These are phyloP conservation scores for Phaeosphaeriaceae sp. DNA, from an alignment of 2,329 filamentous ascomycete species.

Conservation along the genomic window DNA sequence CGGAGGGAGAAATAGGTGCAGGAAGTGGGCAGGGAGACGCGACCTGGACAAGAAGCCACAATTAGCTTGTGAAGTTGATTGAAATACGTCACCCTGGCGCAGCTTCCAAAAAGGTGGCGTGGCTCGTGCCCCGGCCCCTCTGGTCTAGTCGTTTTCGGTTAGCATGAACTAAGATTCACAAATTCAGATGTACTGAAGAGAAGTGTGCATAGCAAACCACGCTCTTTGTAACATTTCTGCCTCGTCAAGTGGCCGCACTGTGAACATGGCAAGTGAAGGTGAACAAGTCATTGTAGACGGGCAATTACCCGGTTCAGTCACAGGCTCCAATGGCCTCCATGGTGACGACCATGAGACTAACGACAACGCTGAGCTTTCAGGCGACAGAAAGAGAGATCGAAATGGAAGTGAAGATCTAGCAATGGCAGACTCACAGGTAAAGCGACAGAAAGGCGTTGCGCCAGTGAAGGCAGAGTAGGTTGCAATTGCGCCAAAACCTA, in stretches of 20 bases:
- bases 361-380: constrained; percentile 35
- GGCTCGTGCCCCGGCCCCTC: constrained; percentile 17
- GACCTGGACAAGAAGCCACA: constrained; percentile 28
- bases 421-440: constrained; percentile 26
- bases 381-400: constrained; percentile 42
- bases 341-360: constrained; percentile 34
- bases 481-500: neutral
- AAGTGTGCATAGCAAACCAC: constrained; percentile 4
- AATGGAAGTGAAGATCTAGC: constrained; percentile 43
- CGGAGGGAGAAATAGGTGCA: constrained; percentile 6
- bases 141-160: constrained; percentile 25
- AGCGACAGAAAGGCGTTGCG: constrained; percentile 62
- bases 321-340: constrained; percentile 23
- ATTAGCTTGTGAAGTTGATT: constrained; percentile 34
- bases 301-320: constrained; percentile 16
- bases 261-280: constrained; percentile 24
- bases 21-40: constrained; percentile 23
- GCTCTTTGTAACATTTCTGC: constrained; percentile 1
- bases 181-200: constrained; percentile 12
- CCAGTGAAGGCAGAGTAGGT: constrained; percentile 75
- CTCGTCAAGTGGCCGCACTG: neutral
- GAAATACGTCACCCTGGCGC: constrained; percentile 39
- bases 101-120: constrained; percentile 14
- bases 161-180: constrained; percentile 18
- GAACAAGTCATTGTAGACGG: constrained; percentile 13